Percentiles rank a stretch among this genome's conserved stretches.
Evolutionary conservation across 805 yeast species (phyloP).

Genomic region (Metschnikowia proteae): DNA sequence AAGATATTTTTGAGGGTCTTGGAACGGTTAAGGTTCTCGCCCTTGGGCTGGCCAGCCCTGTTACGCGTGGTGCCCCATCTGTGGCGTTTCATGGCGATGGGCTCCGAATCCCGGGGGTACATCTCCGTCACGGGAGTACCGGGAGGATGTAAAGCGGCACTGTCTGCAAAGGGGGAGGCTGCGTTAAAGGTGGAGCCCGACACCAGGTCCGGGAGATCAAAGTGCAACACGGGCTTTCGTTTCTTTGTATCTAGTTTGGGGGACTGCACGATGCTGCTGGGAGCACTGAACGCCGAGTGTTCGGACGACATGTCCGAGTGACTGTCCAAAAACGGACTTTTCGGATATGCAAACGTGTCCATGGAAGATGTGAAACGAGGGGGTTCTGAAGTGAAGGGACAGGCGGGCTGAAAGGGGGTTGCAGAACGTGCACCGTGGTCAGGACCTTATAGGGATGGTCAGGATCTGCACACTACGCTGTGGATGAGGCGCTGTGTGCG

Average conservation of each 20-base stretch:
- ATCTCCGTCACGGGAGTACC: slow-evolving; percentile 14
- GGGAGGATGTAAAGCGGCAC: slow-evolving; percentile 11
- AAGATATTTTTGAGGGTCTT: slow-evolving; percentile 52
- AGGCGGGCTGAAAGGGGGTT: neutral
- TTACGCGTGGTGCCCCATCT: slow-evolving; percentile 91
- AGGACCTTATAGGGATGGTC: neutral
- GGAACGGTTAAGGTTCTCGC: slow-evolving; percentile 47
- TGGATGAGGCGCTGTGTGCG: neutral
- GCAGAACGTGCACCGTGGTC: neutral
- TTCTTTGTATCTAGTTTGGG: slow-evolving; percentile 18
- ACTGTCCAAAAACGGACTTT: slow-evolving; percentile 16
- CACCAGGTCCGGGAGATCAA: slow-evolving; percentile 25
- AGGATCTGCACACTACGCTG: neutral
- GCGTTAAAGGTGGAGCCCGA: slow-evolving; percentile 4
- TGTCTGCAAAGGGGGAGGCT: slow-evolving; percentile 31
- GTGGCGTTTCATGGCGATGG: slow-evolving; percentile 64
- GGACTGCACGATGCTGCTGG: slow-evolving; percentile 10
- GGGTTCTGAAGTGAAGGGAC: neutral
- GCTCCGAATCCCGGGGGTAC: slow-evolving; percentile 12
- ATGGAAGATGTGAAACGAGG: neutral
- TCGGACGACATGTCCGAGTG: slow-evolving; percentile 10
- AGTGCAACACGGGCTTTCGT: slow-evolving; percentile 28
- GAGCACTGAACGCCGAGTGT: slow-evolving; percentile 5
- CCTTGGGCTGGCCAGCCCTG: slow-evolving; percentile 60
- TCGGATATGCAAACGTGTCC: slow-evolving; percentile 17